Evolutionary conservation across 176 grass and related monocot genomes (phyloP), one percentile per base, ranked within the genome.

Genomic region (Oryza glaberrima): DNA sequence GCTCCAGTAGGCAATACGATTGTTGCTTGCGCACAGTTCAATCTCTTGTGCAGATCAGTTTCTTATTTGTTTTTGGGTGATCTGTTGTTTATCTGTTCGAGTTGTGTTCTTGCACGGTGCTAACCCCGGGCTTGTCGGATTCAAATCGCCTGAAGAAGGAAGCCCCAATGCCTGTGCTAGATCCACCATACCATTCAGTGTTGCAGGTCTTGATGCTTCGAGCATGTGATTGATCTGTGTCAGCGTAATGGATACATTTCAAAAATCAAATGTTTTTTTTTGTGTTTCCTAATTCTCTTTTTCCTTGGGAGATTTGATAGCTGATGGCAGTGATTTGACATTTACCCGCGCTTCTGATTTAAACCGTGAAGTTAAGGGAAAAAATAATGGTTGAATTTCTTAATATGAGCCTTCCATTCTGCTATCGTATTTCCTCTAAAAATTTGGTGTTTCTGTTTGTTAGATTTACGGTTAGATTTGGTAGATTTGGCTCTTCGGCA

Each of bases 341-440:
- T 81, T 81, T 91, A 91, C 66, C 88, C 75, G 86, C 83, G 86
- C 83, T 94, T 94, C 83, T 91, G 92, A 91, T 84, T 5, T 54
- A 63, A 69, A 15, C 35, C 80, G 69, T 88, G 92, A 94, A 94
- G 83, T 61, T 61, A 86, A 60, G 74, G 56, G 86, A 81, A 65
- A 82, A 70, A 83, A 88, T 26, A 85, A 88, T 88, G 92, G 79
- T 94, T 91, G 92, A 94, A 88, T 94, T 94, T 90, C 88, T 88
- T 88, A 64, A 88, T 91, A 86, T 94, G 92, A 94, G 79, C 83
- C 77, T 49, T 0, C 4, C 4, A n/a, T 3, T 15, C 3, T 10
- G 3, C 35, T 30, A 2, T 19, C 1, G 0, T 5, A 48, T 14
- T 61, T 67, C 9, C 15, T 11, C 0, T 15, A 17, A 6, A 54